A percentile compares a stretch with the other conserved stretches of the same genome.
phyloP scores from a whole-genome alignment of 306 rosid species.

The Rubus parviflorus region DNA sequence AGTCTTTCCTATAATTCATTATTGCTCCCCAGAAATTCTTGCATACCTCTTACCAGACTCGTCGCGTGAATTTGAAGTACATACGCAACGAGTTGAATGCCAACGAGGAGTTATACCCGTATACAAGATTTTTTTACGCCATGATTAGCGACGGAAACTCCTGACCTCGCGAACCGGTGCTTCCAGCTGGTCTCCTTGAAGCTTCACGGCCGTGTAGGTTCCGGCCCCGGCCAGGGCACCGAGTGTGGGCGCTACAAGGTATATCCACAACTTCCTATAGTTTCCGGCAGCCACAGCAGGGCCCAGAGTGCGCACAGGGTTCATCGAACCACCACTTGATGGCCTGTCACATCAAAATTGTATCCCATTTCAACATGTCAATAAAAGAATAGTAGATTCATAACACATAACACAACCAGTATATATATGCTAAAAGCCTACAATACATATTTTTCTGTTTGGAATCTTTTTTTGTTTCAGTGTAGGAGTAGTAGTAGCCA shows the following conservation, averaged over 20 bases:
- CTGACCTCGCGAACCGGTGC: constrained; percentile 47
- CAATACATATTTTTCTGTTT: neutral
- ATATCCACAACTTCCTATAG: constrained; percentile 67
- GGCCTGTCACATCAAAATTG: constrained; percentile 45
- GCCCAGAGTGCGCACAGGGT: constrained; percentile 94
- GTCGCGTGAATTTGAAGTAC: neutral
- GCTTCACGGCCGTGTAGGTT: constrained; percentile 70
- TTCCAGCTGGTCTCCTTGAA: constrained; percentile 40
- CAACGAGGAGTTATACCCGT: neutral
- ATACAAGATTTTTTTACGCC: neutral
- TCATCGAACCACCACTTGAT: constrained; percentile 86
- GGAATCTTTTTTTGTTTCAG: constrained; percentile 12
- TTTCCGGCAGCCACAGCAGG: constrained; percentile 92
- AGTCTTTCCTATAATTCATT: neutral
- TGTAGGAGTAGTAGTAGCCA: neutral
- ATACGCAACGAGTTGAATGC: neutral
- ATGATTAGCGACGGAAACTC: constrained; percentile 71
- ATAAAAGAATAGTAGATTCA: neutral
- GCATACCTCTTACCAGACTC: neutral
- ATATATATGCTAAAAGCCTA: no score
- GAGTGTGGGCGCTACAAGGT: constrained; percentile 75
- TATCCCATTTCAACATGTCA: neutral
- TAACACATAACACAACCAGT: neutral
- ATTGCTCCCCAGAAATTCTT: neutral
- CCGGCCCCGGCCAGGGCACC: constrained; percentile 84